Evolutionary conservation across 2,329 filamentous ascomycete genomes (phyloP).

Genomic region (Byssochlamys sp.): DNA sequence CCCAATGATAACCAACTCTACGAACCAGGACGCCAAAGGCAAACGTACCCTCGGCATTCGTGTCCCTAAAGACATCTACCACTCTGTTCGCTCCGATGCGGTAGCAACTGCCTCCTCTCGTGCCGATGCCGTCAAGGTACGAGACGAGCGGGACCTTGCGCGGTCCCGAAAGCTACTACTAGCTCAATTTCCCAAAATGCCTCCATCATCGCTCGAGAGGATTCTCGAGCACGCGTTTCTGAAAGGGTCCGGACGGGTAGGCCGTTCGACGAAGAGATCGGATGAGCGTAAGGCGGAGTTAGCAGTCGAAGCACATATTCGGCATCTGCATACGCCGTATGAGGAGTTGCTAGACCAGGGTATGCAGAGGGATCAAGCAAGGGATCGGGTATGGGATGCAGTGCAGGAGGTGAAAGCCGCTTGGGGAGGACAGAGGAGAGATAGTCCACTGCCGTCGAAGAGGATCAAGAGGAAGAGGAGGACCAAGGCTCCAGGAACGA

Average conservation of each 20-base stretch:
- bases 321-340: constrained; percentile 34
- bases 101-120: constrained; percentile 32
- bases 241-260: constrained; percentile 34
- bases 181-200: constrained; percentile 31
- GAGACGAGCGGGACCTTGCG: constrained; percentile 22
- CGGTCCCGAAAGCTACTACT: constrained; percentile 19
- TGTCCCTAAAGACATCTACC: constrained; percentile 31
- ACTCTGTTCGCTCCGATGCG: constrained; percentile 29
- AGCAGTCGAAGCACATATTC: constrained; percentile 36
- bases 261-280: constrained; percentile 21
- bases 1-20: not conserved
- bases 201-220: constrained; percentile 18
- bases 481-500: not conserved
- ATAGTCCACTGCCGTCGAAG: not conserved
- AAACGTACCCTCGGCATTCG: constrained; percentile 34
- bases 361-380: constrained; percentile 17
- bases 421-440: constrained; percentile 14
- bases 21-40: constrained; percentile 18
- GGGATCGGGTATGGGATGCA: constrained; percentile 21
- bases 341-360: constrained; percentile 24
- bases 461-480: not conserved
- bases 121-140: constrained; percentile 28
- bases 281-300: constrained; percentile 28
- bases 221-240: constrained; percentile 32
- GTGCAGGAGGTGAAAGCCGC: constrained; percentile 19